Evolutionary conservation across 805 yeast species (phyloP).

Genomic region (Candida rishiriensis): DNA sequence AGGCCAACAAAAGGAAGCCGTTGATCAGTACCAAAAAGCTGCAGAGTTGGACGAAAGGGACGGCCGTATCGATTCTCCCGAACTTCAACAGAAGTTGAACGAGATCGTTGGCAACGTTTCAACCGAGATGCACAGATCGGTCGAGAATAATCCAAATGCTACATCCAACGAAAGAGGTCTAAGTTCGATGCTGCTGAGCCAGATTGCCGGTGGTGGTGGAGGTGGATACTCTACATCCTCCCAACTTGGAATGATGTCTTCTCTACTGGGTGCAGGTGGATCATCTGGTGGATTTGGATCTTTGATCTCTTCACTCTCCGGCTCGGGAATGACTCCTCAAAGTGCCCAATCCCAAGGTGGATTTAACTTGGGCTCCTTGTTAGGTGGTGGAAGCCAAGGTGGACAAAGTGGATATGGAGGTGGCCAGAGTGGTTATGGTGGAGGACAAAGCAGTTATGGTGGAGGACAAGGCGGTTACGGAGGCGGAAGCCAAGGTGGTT

Average conservation of each 20-base stretch:
- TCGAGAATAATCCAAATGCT: slow-evolving; percentile 18
- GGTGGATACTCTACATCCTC: slow-evolving; percentile 18
- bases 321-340: too few species aligned
- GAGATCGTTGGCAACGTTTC: slow-evolving; percentile 20
- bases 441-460: slow-evolving; percentile 10
- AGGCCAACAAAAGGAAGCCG: slow-evolving; percentile 23
- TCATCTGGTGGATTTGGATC: too few species aligned
- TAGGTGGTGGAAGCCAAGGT: slow-evolving; percentile 13
- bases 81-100: slow-evolving; percentile 25
- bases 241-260: slow-evolving; percentile 18
- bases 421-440: slow-evolving; percentile 11
- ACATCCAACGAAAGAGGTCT: slow-evolving; percentile 27
- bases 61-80: slow-evolving; percentile 29
- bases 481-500: slow-evolving; percentile 12
- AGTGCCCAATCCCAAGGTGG: not conserved
- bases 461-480: slow-evolving; percentile 4
- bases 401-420: slow-evolving; percentile 20
- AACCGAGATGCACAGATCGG: slow-evolving; percentile 17
- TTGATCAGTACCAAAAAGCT: slow-evolving; percentile 26
- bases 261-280: too few species aligned
- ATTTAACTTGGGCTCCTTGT: slow-evolving; percentile 16
- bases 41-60: slow-evolving; percentile 30
- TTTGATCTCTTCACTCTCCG: too few species aligned
- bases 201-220: slow-evolving; percentile 23
- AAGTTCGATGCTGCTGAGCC: slow-evolving; percentile 23